Evolutionary conservation across 345 rosid genomes (phyloP), one percentile per base, ranked within the genome.

Genomic region (Hypericum perforatum): DNA sequence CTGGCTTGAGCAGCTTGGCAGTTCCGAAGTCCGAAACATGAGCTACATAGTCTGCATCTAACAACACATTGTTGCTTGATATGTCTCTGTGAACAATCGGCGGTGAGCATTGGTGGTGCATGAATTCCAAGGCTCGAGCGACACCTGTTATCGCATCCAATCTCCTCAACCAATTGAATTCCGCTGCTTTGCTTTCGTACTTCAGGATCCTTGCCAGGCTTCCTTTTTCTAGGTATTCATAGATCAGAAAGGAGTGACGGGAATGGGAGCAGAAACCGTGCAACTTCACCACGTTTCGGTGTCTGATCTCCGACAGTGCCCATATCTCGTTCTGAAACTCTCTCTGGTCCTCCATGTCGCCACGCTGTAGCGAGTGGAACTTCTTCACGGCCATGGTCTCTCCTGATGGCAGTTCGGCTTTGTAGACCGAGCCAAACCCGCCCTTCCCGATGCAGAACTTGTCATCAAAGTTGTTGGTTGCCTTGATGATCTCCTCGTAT

Each of bases 151-250:
- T 8, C 12, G 52, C 13, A 14, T 44, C 40, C 7, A 59, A 12
- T 60, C 76, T 59, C 46, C 52, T 63, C 8, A 9, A 12, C 74
- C 77, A 68, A n/a, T 65, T 63, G 13, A 73, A 42, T n/a, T 61
- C 52, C 12, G 2, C 32, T 0, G 60, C 67, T 52, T 22, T 40
- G 44, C 49, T 15, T 2, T 54, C 63, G 8, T 44, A 45, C 22
- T 54, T 51, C 29, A 73, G 58, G 14, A 58, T 37, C 7, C 41
- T 13, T 3, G 57, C 60, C 54, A 68, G 43, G 58, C 77, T 73
- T 11, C 74, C 77, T 11, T 5, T 64, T 22, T 61, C 59, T 8
- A 73, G 16, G 52, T 37, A 73, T 56, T 73, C 58, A 15, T 46
- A 64, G n/a, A 64, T 67, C 39, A 68, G 41, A 39, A 61, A 57